phyloP scores from a whole-genome alignment of 192 early-diverging fungal genomes.

The Entomortierella beljakovae region DNA sequence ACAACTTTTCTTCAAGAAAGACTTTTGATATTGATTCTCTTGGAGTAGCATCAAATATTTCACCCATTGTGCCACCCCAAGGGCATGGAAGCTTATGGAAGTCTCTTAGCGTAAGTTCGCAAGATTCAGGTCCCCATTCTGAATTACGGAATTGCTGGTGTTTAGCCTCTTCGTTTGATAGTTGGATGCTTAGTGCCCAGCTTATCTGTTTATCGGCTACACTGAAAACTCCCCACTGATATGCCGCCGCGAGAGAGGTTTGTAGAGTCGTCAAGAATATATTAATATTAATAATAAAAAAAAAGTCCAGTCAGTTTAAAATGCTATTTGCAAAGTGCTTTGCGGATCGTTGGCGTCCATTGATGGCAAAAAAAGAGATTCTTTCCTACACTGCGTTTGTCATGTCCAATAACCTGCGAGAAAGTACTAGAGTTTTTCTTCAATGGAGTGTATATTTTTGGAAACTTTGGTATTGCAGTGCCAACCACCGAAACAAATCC shows the following conservation, averaged over 20 bases:
- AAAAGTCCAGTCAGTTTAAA: too few species aligned
- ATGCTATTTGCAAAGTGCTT: too few species aligned
- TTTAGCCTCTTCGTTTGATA: background rate
- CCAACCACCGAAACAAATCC: constrained; percentile 15
- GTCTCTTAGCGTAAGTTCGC: constrained; percentile 8
- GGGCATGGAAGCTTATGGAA: background rate
- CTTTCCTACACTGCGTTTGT: too few species aligned
- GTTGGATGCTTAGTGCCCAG: constrained; percentile 4
- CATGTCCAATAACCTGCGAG: background rate
- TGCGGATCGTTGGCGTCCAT: too few species aligned
- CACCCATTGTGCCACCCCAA: constrained; percentile 12
- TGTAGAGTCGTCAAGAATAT: too few species aligned
- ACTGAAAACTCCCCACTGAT: constrained; percentile 22
- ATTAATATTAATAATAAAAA: too few species aligned
- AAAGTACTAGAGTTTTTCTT: background rate
- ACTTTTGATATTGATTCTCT: constrained; percentile 22
- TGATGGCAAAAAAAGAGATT: too few species aligned
- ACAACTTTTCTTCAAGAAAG: constrained; percentile 28
- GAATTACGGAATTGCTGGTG: constrained; percentile 14
- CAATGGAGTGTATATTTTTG: constrained; percentile 6
- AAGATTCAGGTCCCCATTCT: constrained; percentile 19
- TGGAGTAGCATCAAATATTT: constrained; percentile 18
- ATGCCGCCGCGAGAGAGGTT: too few species aligned
- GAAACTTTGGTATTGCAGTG: background rate
- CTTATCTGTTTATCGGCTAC: constrained; percentile 21